A percentile compares a stretch with the other conserved stretches of the same genome.
phyloP scores from a whole-genome alignment of 371 early-diverging fungal genomes.

The Syncephalastrum sp. region DNA sequence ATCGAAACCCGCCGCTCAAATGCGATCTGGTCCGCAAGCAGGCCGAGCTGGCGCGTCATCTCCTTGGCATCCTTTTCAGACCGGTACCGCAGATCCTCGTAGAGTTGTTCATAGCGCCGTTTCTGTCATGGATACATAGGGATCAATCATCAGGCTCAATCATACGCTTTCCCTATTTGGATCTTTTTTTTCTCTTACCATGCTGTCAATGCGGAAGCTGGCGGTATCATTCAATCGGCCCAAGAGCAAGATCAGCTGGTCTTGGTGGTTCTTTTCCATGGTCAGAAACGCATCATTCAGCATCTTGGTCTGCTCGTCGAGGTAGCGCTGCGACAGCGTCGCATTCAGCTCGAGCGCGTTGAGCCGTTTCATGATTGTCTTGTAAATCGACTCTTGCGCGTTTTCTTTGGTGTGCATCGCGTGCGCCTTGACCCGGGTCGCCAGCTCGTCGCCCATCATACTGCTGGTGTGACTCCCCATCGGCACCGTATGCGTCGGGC shows the following conservation, averaged over 20 bases:
- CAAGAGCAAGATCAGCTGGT: slow-evolving; percentile 57
- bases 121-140: slow-evolving; percentile 22
- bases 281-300: slow-evolving; percentile 72
- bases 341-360: slow-evolving; percentile 76
- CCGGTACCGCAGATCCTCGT: slow-evolving; percentile 57
- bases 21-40: slow-evolving; percentile 61
- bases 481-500: slow-evolving; percentile 7
- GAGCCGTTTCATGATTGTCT: slow-evolving; percentile 87
- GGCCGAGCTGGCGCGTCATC: slow-evolving; percentile 46
- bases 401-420: slow-evolving; percentile 18
- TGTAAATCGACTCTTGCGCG: slow-evolving; percentile 78
- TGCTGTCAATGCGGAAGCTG: slow-evolving; percentile 53
- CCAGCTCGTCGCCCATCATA: background rate
- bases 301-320: slow-evolving; percentile 83
- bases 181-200: slow-evolving; percentile 28
- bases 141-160: background rate
- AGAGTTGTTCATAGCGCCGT: slow-evolving; percentile 56
- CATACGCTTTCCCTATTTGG: too few relatives aligned
- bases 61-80: slow-evolving; percentile 47
- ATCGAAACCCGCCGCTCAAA: slow-evolving; percentile 66
- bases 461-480: background rate
- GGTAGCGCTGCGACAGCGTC: slow-evolving; percentile 73
- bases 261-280: slow-evolving; percentile 61
- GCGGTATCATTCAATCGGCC: slow-evolving; percentile 67
- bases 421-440: slow-evolving; percentile 1